Evolutionary conservation across 2,329 filamentous ascomycete genomes (phyloP), one percentile per base, ranked within the genome.

Genomic region (Fusarium sp.): DNA sequence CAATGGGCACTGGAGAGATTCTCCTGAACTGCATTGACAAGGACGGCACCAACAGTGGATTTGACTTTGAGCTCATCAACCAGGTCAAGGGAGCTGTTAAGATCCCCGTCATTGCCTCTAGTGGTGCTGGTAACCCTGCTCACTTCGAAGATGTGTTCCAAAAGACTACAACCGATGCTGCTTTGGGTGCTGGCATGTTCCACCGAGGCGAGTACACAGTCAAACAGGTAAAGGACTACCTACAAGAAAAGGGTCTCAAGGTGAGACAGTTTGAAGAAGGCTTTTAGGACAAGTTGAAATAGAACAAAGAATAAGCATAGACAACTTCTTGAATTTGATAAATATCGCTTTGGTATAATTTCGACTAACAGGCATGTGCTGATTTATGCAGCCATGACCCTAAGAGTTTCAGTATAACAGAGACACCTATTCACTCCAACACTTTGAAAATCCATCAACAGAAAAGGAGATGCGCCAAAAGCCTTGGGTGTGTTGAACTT

Each of bases 1-100:
- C 93, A 60, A 97, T 99, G 94, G 96, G 96, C 56, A 88, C 92
- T 3, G 96, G 96, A 60, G 96, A 99, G 84, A 92, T 99, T 62
- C 84, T 99, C 54, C 88, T 99, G 60, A 99, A 99, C 82, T 98
- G 94, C 84, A 99, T 99, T 76, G 96, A 99, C 84, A 93, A 92
- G 78, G 96, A 99, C 80, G 96, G 96, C 57, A 96, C 93, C 60
- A 98, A 97, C 82, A 92, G 89, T 74, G 96, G 96, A 2, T 99
- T 98, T 78, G 96, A 99, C 80, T 85, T 97, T 12, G 96, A 98
- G 83, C 86, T 99, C 58, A 93, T 99, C 75, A 83, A 87, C 53
- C 92, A 94, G 78, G 95, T 98, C 64, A 99, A 99, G 83, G 84
- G 78, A n/a, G 89, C 92, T 20, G 88, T 97, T 69, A 92, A 87